Percentiles rank a stretch among this genome's conserved stretches.
Conservation (phyloP, 768 basidiomycete genomes). For the Coprinopsis cinerea region DNA sequence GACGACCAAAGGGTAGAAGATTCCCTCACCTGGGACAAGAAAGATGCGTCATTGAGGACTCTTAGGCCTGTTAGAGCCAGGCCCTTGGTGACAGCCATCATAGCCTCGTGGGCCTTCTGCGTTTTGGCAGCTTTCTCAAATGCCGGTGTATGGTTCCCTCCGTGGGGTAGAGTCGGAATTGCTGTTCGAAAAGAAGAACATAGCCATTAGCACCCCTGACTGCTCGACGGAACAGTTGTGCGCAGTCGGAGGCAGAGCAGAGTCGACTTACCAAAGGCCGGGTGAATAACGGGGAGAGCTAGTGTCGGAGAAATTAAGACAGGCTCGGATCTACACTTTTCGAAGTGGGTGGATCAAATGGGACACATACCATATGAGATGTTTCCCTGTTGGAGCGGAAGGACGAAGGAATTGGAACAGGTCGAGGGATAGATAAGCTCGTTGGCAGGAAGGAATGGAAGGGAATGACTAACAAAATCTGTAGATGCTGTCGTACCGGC, state of each 20-base stretch:
- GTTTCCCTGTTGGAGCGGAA: constrained; percentile 49
- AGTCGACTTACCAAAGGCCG: constrained; percentile 44
- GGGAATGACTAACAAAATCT: constrained; percentile 57
- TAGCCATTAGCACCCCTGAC: not conserved
- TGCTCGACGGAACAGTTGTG: too few species aligned
- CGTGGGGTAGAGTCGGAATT: constrained; percentile 64
- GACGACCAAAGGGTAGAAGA: not conserved
- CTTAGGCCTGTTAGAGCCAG: constrained; percentile 59
- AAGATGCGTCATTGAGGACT: constrained; percentile 50
- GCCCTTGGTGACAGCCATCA: constrained; percentile 52
- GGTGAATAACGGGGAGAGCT: constrained; percentile 63
- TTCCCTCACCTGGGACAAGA: constrained; percentile 45
- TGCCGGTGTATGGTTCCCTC: constrained; percentile 71
- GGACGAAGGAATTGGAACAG: constrained; percentile 7
- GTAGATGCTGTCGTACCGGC: constrained; percentile 54
- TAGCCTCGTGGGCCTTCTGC: constrained; percentile 54
- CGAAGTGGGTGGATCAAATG: not conserved
- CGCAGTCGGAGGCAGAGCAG: constrained; percentile 23
- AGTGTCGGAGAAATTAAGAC: constrained; percentile 8
- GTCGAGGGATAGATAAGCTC: not conserved
- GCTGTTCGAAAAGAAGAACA: constrained; percentile 30
- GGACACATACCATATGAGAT: constrained; percentile 51
- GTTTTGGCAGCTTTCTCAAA: constrained; percentile 59
- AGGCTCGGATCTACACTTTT: not conserved
- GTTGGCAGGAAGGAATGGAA: not conserved